Percentiles rank a stretch among this genome's conserved stretches.
Evolutionary conservation across 2,329 filamentous ascomycete species (phyloP).

Genomic region (Beauveria sp.): DNA sequence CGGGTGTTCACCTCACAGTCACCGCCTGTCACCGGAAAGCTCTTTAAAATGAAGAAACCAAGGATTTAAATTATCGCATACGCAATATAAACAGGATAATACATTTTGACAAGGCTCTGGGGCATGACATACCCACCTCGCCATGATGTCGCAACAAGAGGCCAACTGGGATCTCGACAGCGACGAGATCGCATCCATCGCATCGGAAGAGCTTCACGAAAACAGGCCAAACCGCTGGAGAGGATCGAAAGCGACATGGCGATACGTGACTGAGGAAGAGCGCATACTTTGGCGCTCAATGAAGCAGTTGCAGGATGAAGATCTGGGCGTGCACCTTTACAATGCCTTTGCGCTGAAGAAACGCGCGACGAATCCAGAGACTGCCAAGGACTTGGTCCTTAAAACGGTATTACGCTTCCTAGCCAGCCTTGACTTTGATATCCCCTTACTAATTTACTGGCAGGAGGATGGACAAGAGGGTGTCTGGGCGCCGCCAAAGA

Average conservation of each 20-base stretch:
- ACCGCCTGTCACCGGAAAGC: neutral
- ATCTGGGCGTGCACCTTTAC: conserved; percentile 72
- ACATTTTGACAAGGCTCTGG: neutral
- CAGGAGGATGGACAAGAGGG: conserved; percentile 24
- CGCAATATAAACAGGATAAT: neutral
- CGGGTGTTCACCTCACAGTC: neutral
- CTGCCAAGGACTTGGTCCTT: conserved; percentile 21
- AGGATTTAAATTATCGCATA: neutral
- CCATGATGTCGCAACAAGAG: conserved; percentile 15
- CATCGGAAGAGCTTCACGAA: conserved; percentile 38
- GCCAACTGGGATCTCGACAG: conserved; percentile 36
- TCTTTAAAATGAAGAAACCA: neutral
- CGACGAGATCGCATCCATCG: conserved; percentile 39
- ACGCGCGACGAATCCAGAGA: conserved; percentile 19
- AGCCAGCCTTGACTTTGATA: neutral
- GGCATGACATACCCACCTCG: neutral
- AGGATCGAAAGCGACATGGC: conserved; percentile 64
- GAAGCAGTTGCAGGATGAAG: conserved; percentile 52
- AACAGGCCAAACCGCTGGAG: conserved; percentile 63
- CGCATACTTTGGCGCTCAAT: conserved; percentile 56
- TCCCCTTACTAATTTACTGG: neutral
- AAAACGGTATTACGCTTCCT: conserved; percentile 19
- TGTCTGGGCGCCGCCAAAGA: conserved; percentile 45
- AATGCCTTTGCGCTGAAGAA: conserved; percentile 64
- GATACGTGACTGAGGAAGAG: conserved; percentile 51